Base-by-base conservation (phyloP, 257 asterid species). In the Primulina huaijiensis region DNA sequence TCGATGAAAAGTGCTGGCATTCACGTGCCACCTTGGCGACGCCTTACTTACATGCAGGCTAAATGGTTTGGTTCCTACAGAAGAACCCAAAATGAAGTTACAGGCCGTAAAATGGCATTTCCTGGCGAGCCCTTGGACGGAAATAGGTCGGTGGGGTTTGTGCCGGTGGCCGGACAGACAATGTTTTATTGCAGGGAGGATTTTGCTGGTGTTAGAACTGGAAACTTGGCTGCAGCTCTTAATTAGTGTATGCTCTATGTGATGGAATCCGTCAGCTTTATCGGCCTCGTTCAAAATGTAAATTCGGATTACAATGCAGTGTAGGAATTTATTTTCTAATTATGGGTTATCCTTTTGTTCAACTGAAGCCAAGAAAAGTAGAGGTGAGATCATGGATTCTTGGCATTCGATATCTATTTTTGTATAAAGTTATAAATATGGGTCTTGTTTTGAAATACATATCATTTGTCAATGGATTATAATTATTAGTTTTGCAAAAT, bases 21-120 rank as follows among this genome's bases (percentile, higher is more conserved):
- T 8, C 74, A 53, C 17, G 76, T 90, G 75, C 92, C 98, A n/a
- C 96, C 98, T 7, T 92, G 98, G 98, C 87, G 97, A 60, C 82
- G 94, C 70, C 69, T 72, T 1, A 69, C 79, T 10, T 90, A 88
- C 83, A 60, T 77, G 89, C 85, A 87, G 52, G 83, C 90, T 9
- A 92, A 86, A 75, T 92, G 97, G 98, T 77, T 84, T 8, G 83
- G 80, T 3, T 35, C 89, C 0, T 84, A 87, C 46, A 87, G 74
- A 60, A 67, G 97, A 67, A 90, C 90, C 14, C 74, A 56, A 10
- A 87, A 86, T n/a, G 93, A 89, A 34, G 38, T 78, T 64, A 59
- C 88, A 0, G 40, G 52, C 12, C 53, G 69, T 2, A 70, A 71
- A 2, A 38, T 58, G 8, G 12, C 9, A 5, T 4, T 12, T 53